phyloP scores from a whole-genome alignment of 2,329 filamentous ascomycete genomes.

The Colletotrichum viniferum region DNA sequence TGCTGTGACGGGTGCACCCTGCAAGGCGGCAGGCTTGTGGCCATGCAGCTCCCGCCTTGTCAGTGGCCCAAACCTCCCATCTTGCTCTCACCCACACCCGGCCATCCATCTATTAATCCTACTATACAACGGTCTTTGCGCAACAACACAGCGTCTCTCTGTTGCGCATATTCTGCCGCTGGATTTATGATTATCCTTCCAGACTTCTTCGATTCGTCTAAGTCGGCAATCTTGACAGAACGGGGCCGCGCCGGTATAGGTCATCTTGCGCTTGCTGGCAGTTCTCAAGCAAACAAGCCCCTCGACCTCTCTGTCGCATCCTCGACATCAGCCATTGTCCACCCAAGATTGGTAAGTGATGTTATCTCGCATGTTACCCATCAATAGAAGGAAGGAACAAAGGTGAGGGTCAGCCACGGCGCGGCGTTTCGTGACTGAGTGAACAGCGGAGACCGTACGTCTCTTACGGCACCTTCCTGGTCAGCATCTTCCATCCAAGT shows the following conservation, averaged over 20 bases:
- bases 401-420: background rate
- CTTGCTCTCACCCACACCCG: conserved; percentile 13
- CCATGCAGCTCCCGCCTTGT: conserved; percentile 21
- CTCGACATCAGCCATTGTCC: background rate
- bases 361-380: background rate
- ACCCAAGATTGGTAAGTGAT: background rate
- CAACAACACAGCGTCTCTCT: background rate
- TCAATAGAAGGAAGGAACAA: background rate
- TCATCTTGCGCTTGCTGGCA: background rate
- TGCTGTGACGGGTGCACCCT: conserved; percentile 15
- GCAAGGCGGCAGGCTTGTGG: conserved; percentile 19
- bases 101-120: conserved; percentile 11
- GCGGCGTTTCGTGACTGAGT: background rate
- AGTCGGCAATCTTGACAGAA: background rate
- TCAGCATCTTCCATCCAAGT: background rate
- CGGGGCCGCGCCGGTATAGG: background rate
- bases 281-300: background rate
- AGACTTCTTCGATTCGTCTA: background rate
- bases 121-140: background rate
- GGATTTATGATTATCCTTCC: background rate
- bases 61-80: conserved; percentile 21
- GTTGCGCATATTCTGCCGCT: background rate
- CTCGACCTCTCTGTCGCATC: background rate
- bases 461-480: background rate
- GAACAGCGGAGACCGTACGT: background rate